phyloP scores from a whole-genome alignment of 768 basidiomycete genomes.

The Coprinopsis strossmayeri region DNA sequence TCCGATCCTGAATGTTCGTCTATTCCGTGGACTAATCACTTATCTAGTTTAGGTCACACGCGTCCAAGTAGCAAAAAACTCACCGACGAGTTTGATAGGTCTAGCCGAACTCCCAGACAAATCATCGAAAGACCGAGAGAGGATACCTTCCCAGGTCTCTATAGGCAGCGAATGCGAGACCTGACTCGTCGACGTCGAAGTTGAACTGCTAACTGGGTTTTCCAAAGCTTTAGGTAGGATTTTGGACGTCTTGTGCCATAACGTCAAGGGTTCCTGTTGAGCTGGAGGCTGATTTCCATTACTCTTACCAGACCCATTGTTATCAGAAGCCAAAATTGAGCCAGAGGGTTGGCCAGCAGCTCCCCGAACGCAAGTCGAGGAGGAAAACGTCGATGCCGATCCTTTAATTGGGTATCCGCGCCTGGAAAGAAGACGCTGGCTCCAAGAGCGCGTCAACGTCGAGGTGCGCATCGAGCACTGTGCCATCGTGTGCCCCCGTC shows the following conservation, averaged over 20 bases:
- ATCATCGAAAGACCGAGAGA: conserved; percentile 29
- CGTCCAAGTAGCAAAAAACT: conserved; percentile 18
- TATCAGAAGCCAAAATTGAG: too few relatives aligned
- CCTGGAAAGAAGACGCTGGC: too few relatives aligned
- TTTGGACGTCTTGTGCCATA: conserved; percentile 43
- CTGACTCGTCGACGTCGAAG: conserved; percentile 14
- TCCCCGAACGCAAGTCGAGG: too few relatives aligned
- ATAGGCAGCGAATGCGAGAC: too few relatives aligned
- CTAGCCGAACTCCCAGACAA: conserved; percentile 23
- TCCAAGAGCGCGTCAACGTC: not conserved
- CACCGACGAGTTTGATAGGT: conserved; percentile 44
- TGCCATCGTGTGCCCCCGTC: too few relatives aligned
- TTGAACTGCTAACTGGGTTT: conserved; percentile 8
- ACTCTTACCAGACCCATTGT: too few relatives aligned
- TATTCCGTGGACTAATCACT: conserved; percentile 45
- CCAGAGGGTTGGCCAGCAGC: too few relatives aligned
- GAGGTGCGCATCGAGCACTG: conserved; percentile 7
- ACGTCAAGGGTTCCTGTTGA: conserved; percentile 30
- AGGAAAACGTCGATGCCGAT: too few relatives aligned
- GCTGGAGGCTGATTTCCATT: too few relatives aligned
- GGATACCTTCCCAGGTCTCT: conserved; percentile 42
- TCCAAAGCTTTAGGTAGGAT: conserved; percentile 40
- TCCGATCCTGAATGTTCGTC: conserved; percentile 47
- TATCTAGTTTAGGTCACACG: not conserved
- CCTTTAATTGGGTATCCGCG: too few relatives aligned